Base-by-base conservation (phyloP, 768 basidiomycete species). In the Cyclocybe cylindracea region DNA sequence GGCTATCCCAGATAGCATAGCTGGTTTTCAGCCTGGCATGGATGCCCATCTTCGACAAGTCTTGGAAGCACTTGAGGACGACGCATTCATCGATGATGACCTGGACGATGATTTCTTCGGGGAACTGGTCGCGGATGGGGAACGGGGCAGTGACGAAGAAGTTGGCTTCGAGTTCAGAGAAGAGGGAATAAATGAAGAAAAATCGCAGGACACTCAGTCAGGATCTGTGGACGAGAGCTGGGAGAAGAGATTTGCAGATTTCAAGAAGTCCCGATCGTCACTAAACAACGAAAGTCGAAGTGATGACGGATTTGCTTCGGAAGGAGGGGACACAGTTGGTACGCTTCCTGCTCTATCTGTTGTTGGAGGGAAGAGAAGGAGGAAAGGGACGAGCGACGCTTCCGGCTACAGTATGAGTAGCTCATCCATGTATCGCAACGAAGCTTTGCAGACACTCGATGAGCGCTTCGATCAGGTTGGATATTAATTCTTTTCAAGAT, bases 331-430 rank as follows among this genome's bases (percentile, higher is more conserved):
- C 66, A 97, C 92, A 0, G 68, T 99, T 29, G 85, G 86, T 0
- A 82, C 80, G 2, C 69, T 98, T 7, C 89, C 87, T 9, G 64
- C 64, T 24, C 79, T 94, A 58, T 83, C 86, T n/a, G 88, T 96
- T 50, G 77, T 86, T 44, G 89, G 93, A 11, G 87, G 88, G 5
- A 87, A 84, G 71, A 80, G 85, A 63, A 75, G 88, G 63, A 77
- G 84, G 57, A 85, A 85, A 59, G 86, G 85, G 3, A 77, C 84
- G 0, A 93, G 90, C 45, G 89, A 93, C 56, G 94, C 91, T 7
- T 93, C 91, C 16, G 94, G 92, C 10, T 96, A 96, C 76, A 92
- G 89, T 65, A 98, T 99, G 94, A 96, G 91, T 67, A 94, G 92
- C 61, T 94, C 93, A 3, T 93, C 93, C 10, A 93, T 98, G 90